Base-by-base conservation (phyloP, 768 basidiomycete species). In the Lentinus tigrinus region DNA sequence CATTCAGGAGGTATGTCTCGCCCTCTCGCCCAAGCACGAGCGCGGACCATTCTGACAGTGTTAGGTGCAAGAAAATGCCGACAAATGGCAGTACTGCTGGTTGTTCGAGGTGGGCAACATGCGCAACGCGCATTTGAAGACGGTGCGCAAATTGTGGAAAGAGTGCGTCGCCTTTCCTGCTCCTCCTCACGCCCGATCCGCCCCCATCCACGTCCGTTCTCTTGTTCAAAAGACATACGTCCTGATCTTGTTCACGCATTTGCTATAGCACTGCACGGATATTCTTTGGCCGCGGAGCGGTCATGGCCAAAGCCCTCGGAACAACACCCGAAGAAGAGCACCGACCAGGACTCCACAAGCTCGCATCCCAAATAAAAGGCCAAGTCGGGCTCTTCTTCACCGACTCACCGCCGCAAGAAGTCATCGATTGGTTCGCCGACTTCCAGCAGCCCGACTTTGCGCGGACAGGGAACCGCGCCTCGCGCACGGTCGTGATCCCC, bases 281-380 rank as follows among this genome's bases (percentile, higher is more conserved):
- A 74, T 95, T 94, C 73, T 93, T 95, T 76, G 92, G 90, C 16
- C 81, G 86, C 67, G 83, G 84, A 44, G 85, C 88, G 10, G 93
- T 99, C 26, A 96, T 99, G 92, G 92, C 93, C 24, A 98, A 96
- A 72, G 96, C 94, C 40, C 80, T 99, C 16, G 97, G 97, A 4
- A 83, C 85, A 39, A 90, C 93, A 6, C 80, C 82, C 39, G 95
- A 91, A 71, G 89, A 91, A 61, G 97, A 98, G 74, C 87, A 94
- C 72, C 81, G 82, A 50, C 72, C 78, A 59, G 95, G 93, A 5
- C 72, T 97, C 46, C 81, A 87, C 65, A 85, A 89, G 71, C 81
- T 98, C 42, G 89, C 93, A 36, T 79, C 85, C 92, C 85, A 90
- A 82, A 87, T 98, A 75, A 88, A 93, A 81, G 97, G 97, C 66